Evolutionary conservation across 2,329 filamentous ascomycete genomes (phyloP).

Genomic region (Trichoderma asperellum): DNA sequence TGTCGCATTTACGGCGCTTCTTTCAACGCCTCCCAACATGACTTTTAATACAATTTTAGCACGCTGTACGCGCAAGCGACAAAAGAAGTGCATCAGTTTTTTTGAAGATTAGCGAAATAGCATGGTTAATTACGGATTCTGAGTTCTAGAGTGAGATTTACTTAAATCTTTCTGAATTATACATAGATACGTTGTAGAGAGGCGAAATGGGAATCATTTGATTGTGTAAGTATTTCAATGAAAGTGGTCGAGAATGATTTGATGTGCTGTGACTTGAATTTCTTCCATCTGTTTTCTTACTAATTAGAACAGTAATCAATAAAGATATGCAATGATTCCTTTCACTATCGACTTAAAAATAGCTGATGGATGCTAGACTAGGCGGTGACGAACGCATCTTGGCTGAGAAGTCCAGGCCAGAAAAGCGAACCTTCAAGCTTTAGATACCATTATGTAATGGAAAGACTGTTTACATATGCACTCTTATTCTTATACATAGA

Average conservation of each 20-base stretch:
- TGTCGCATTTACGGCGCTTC: slow-evolving; percentile 8
- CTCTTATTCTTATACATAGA: not conserved
- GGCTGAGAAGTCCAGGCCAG: not conserved
- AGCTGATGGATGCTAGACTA: not conserved
- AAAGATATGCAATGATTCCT: not conserved
- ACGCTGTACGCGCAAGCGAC: slow-evolving; percentile 12
- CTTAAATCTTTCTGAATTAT: not conserved
- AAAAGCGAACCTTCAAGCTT: too few relatives aligned
- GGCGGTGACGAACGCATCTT: not conserved
- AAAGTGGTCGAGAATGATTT: not conserved
- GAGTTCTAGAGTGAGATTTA: not conserved
- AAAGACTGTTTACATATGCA: not conserved
- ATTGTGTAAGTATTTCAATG: not conserved
- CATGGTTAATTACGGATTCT: not conserved
- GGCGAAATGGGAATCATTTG: not conserved
- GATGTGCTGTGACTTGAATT: not conserved
- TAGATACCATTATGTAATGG: not conserved
- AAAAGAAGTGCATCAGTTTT: not conserved
- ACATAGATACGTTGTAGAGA: not conserved
- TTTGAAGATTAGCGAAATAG: slow-evolving; percentile 19
- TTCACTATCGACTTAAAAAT: not conserved
- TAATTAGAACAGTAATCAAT: not conserved
- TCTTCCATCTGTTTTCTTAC: not conserved
- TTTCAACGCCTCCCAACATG: slow-evolving; percentile 1
- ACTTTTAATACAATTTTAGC: slow-evolving; percentile 3